These are phyloP conservation scores for Lentinula guzmanii DNA, from an alignment of 768 basidiomycete species.

Conservation along the genomic window DNA sequence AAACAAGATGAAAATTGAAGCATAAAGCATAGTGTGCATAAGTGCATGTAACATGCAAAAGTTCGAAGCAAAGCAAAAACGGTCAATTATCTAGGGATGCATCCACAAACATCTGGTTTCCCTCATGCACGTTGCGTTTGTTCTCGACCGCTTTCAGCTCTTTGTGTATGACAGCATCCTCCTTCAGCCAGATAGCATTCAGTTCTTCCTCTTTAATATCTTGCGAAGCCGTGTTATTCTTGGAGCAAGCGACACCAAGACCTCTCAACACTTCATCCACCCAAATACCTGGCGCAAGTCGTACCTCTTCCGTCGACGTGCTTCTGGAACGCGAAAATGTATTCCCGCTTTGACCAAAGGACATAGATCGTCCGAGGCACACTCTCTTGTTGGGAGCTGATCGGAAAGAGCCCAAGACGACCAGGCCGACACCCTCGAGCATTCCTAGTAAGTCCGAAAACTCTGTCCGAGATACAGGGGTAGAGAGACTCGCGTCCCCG, in stretches of 20 bases:
- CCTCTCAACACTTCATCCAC: constrained; percentile 66
- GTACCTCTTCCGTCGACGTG: constrained; percentile 38
- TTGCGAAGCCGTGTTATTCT: constrained; percentile 13
- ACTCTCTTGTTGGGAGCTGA: constrained; percentile 40
- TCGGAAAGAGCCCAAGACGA: constrained; percentile 33
- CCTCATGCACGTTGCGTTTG: background rate
- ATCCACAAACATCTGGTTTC: background rate
- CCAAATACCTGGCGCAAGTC: constrained; percentile 57
- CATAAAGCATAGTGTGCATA: constrained; percentile 1
- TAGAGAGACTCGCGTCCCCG: constrained; percentile 39
- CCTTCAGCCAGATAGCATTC: constrained; percentile 16
- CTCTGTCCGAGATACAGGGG: constrained; percentile 68
- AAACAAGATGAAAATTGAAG: background rate
- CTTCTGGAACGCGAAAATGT: constrained; percentile 22
- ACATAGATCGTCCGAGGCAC: constrained; percentile 48
- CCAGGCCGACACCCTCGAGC: constrained; percentile 68
- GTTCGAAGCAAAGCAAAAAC: background rate
- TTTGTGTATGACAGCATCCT: constrained; percentile 4
- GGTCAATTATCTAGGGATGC: constrained; percentile 3
- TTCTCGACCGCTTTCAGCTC: background rate
- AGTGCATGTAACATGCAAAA: constrained; percentile 1
- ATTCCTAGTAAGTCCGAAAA: constrained; percentile 68
- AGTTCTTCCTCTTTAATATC: constrained; percentile 48
- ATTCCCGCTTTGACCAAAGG: constrained; percentile 32
- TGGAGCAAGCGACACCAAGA: constrained; percentile 32